A percentile compares a stretch with the other conserved stretches of the same genome.
These are phyloP conservation scores for Macrophomina tecta DNA, from an alignment of 2,329 filamentous ascomycete species.

Conservation along the genomic window DNA sequence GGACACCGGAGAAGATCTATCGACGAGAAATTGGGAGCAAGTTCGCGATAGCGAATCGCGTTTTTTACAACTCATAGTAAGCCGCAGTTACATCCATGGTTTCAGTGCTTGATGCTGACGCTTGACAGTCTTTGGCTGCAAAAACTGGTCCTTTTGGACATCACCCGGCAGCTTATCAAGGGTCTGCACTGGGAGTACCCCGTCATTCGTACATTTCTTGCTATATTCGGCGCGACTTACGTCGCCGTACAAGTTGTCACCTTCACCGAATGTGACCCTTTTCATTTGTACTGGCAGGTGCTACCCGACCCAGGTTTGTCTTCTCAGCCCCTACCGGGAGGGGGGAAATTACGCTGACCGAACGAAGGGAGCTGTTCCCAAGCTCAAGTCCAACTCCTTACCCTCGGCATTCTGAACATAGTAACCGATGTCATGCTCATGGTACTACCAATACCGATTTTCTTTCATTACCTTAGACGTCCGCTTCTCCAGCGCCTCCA, in stretches of 20 bases:
- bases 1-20: not conserved
- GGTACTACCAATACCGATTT: slow-evolving; percentile 6
- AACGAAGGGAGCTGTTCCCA: not conserved
- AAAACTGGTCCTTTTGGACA: slow-evolving; percentile 13
- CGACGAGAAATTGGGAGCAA: slow-evolving; percentile 16
- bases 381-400: slow-evolving; percentile 9
- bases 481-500: slow-evolving; percentile 1
- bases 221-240: not conserved
- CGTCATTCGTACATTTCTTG: not conserved
- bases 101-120: not conserved
- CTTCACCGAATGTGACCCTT: slow-evolving; percentile 15
- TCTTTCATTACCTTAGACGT: slow-evolving; percentile 1
- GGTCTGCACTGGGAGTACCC: slow-evolving; percentile 16
- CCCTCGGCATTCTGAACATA: slow-evolving; percentile 5
- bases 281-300: slow-evolving; percentile 21
- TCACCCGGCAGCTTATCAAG: slow-evolving; percentile 17
- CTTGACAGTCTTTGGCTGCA: slow-evolving; percentile 12
- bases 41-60: slow-evolving; percentile 9
- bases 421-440: slow-evolving; percentile 15
- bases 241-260: slow-evolving; percentile 17
- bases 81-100: not conserved
- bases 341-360: not conserved
- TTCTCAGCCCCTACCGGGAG: not conserved
- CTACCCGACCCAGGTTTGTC: slow-evolving; percentile 10
- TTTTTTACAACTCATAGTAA: slow-evolving; percentile 22